phyloP scores from a whole-genome alignment of 1,284 basidiomycete genomes.

The Cutaneotrichosporon dermatis region DNA sequence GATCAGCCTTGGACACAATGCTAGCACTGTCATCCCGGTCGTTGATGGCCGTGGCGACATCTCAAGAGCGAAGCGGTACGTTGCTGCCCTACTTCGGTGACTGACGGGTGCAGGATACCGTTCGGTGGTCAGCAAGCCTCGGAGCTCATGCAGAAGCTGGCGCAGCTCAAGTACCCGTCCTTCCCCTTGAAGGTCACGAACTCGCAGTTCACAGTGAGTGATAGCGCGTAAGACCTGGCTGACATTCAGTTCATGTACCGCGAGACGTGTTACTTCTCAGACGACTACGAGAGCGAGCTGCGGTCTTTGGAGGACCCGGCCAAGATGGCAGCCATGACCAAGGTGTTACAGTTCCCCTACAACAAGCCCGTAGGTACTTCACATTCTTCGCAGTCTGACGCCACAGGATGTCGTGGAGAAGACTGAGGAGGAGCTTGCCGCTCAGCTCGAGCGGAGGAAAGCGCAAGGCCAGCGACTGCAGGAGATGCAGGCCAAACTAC shows the following conservation, averaged over 20 bases:
- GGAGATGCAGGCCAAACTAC: conserved; percentile 82
- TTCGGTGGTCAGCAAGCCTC: conserved; percentile 89
- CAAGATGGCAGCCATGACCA: conserved; percentile 62
- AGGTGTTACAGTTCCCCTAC: conserved; percentile 82
- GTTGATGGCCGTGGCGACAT: conserved; percentile 72
- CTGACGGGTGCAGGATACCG: conserved; percentile 61
- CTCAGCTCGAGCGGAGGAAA: conserved; percentile 69
- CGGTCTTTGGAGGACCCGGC: conserved; percentile 61
- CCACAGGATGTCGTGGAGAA: conserved; percentile 67
- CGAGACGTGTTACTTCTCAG: conserved; percentile 77
- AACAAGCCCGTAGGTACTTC: conserved; percentile 53
- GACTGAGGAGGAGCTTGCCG: conserved; percentile 81
- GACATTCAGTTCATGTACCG: conserved; percentile 74
- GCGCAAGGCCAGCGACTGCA: conserved; percentile 84
- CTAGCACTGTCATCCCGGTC: conserved; percentile 82
- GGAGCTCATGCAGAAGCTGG: conserved; percentile 84
- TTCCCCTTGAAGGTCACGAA: conserved; percentile 61
- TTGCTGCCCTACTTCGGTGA: neutral
- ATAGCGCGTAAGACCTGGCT: conserved; percentile 31
- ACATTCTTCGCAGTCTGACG: neutral
- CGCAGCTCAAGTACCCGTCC: conserved; percentile 92
- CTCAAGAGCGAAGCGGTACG: conserved; percentile 75
- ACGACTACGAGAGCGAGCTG: conserved; percentile 70
- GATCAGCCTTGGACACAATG: conserved; percentile 52
- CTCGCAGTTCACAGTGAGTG: conserved; percentile 54